A percentile compares a stretch with the other conserved stretches of the same genome.
These are phyloP conservation scores for Pouteria campechiana DNA, from an alignment of 179 eudicot genomes.

Conservation along the genomic window DNA sequence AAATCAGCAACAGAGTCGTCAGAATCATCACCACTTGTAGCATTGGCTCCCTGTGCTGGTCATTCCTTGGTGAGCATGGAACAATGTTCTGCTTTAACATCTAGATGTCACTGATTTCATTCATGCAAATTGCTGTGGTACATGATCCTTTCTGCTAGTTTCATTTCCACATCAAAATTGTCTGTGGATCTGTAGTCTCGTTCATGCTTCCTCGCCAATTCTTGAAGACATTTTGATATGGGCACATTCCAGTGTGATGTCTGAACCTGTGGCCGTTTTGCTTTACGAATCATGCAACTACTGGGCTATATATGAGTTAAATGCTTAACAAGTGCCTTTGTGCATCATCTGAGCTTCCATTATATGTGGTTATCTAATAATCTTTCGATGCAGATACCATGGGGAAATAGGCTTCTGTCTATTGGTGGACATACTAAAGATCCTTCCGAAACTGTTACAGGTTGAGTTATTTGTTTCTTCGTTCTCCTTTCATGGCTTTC, in stretches of 20 bases:
- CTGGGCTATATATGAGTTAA: too few relatives aligned
- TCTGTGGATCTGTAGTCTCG: background rate
- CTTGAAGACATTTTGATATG: background rate
- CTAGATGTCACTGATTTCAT: too few relatives aligned
- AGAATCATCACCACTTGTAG: constrained; percentile 33
- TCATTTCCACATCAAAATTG: background rate
- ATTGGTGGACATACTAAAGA: constrained; percentile 92
- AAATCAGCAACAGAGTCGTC: constrained; percentile 33
- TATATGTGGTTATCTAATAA: too few relatives aligned
- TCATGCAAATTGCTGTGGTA: too few relatives aligned
- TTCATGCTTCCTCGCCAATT: background rate
- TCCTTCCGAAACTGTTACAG: constrained; percentile 73
- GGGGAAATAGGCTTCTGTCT: constrained; percentile 86
- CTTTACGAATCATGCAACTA: too few relatives aligned
- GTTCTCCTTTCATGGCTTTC: background rate
- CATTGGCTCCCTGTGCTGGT: constrained; percentile 75
- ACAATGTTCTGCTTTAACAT: constrained; percentile 2
- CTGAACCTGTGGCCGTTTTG: background rate
- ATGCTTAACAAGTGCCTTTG: too few relatives aligned
- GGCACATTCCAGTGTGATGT: background rate
- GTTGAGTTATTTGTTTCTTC: constrained; percentile 14
- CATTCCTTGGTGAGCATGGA: constrained; percentile 74
- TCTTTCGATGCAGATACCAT: constrained; percentile 78
- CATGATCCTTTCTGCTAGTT: too few relatives aligned
- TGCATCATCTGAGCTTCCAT: too few relatives aligned